Percentiles rank a stretch among this genome's conserved stretches.
Evolutionary conservation across 257 asterid genomes (phyloP).

Genomic region (Orobanche coerulescens): DNA sequence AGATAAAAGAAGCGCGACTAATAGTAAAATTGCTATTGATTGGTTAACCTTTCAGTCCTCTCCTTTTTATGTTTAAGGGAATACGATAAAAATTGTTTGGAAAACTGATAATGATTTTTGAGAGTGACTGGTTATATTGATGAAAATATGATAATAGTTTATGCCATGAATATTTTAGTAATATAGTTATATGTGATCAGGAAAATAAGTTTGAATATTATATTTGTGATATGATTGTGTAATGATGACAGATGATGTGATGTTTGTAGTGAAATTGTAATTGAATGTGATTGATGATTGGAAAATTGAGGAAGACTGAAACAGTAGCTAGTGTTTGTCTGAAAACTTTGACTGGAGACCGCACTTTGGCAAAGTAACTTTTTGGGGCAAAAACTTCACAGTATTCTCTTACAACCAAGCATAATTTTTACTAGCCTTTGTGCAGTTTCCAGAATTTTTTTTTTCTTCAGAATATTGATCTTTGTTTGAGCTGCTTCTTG

Average conservation of each 20-base stretch:
- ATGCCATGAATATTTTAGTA: background rate
- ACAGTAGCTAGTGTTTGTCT: background rate
- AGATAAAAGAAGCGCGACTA: background rate
- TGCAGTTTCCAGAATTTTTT: background rate
- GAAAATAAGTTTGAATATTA: background rate
- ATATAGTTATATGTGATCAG: background rate
- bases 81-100: background rate
- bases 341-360: background rate
- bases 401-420: background rate
- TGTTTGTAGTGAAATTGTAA: background rate
- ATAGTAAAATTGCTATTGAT: background rate
- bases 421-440: background rate
- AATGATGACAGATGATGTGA: background rate
- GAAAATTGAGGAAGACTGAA: background rate
- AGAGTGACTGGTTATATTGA: background rate
- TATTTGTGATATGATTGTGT: background rate
- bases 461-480: background rate
- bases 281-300: background rate
- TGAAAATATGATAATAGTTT: background rate
- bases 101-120: background rate
- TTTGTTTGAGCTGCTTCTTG: constrained; percentile 12
- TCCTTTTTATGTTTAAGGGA: background rate
- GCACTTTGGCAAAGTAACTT: background rate
- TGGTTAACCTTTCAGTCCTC: background rate
- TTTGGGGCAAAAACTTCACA: background rate